phyloP scores from a whole-genome alignment of 2,329 filamentous ascomycete species.

The Atkinsonella texensis region DNA sequence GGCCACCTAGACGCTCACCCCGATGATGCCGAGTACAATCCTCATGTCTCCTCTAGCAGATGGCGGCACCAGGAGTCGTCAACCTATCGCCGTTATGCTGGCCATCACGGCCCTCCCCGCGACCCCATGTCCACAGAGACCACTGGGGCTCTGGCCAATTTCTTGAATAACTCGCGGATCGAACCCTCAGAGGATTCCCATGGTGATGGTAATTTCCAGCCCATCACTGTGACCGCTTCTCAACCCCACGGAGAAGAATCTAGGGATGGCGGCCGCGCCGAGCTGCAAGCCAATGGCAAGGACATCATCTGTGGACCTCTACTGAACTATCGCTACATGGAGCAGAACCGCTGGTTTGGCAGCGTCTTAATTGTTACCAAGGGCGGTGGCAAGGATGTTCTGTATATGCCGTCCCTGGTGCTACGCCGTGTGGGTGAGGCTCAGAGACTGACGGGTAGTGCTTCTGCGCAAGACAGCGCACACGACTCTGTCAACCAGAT shows the following conservation, averaged over 20 bases:
- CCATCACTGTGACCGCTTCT: constrained; percentile 34
- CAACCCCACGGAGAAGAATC: constrained; percentile 3
- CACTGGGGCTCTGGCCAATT: constrained; percentile 41
- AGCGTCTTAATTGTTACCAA: constrained; percentile 75
- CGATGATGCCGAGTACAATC: constrained; percentile 27
- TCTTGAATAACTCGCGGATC: constrained; percentile 42
- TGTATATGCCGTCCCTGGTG: constrained; percentile 45
- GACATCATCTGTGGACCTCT: constrained; percentile 62
- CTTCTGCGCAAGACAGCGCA: constrained; percentile 16
- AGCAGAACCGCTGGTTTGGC: constrained; percentile 64
- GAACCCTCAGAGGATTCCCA: constrained; percentile 24
- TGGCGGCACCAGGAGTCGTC: constrained; percentile 55
- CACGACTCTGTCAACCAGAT: constrained; percentile 11
- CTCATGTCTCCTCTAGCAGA: constrained; percentile 41
- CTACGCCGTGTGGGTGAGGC: constrained; percentile 31
- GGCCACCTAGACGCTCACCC: constrained; percentile 1
- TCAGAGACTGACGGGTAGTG: constrained; percentile 7
- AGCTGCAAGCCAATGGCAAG: constrained; percentile 29
- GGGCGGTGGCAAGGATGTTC: constrained; percentile 51
- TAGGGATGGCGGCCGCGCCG: constrained; percentile 6
- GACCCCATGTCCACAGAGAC: constrained; percentile 23
- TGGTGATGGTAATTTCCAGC: constrained; percentile 28
- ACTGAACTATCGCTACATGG: constrained; percentile 67
- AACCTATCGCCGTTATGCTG: constrained; percentile 39
- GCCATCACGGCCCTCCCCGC: constrained; percentile 16